Base-by-base conservation (phyloP, 148 eudicot genomes). In the Dysphania ambrosioides region DNA sequence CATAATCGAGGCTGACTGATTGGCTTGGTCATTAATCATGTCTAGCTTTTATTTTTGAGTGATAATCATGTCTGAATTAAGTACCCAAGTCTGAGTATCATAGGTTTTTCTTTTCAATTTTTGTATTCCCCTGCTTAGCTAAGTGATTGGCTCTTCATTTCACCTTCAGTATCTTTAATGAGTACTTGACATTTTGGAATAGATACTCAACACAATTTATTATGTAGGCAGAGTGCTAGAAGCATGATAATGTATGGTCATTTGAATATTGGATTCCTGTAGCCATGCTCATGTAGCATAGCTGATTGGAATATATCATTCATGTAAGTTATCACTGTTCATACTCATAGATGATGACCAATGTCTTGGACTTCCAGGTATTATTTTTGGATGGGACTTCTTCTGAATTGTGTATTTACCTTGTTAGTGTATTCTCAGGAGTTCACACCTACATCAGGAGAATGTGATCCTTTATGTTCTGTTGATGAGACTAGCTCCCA, bases 401-500 rank as follows among this genome's bases (percentile, higher is more conserved):
- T 53, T 76, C 36, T 75, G 47, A 15, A 70, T 34, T 58, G 27
- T 71, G 47, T 71, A 47, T 53, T 75, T 63, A 72, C 49, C 29
- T 36, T 65, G 35, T 6, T 66, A 51, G 66, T 72, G 55, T 60
- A 38, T 71, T 68, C 53, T 70, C 86, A 88, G 91, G 92, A 87
- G 78, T 73, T 72, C 68, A 70, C 68, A 40, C 61, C 83, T 15
- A 78, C 80, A 49, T 78, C 86, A 75, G 92, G 89, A 84, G 77
- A 82, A 79, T 95, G 98, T 83, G 97, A 95, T 81, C 96, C 98
- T 58, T 69, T 92, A 26, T 92, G 96, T 75, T 92, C 98, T 53
- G 82, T 87, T 63, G 98, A 92, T 71, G 98, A 92, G 66, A 72
- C 86, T 34, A 95, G 89, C 82, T 87, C 96, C 35, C 72, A 63